phyloP scores from a whole-genome alignment of 805 yeast species.

The Pichia cabralensis region DNA sequence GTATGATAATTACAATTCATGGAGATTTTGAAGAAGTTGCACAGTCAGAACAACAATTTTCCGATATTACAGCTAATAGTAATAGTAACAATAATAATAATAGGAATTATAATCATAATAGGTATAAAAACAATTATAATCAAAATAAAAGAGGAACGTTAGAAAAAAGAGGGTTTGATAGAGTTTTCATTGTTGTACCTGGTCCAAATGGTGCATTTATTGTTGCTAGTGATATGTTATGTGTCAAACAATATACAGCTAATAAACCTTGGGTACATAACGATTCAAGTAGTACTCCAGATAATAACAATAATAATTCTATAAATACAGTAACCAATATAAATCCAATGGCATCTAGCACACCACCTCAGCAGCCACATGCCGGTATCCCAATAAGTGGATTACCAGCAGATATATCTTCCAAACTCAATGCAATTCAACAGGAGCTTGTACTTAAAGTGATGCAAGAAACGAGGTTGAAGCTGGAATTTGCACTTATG shows the following conservation, averaged over 20 bases:
- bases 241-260: constrained; percentile 52
- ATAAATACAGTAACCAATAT: background rate
- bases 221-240: constrained; percentile 79
- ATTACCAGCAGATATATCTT: constrained; percentile 45
- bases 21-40: constrained; percentile 72
- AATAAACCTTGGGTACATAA: constrained; percentile 53
- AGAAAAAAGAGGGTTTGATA: constrained; percentile 70
- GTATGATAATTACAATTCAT: constrained; percentile 70
- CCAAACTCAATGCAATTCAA: constrained; percentile 43
- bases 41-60: constrained; percentile 15
- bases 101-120: constrained; percentile 12
- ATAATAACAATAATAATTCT: constrained; percentile 2
- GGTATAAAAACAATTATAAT: constrained; percentile 18
- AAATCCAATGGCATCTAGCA: background rate
- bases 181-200: constrained; percentile 68
- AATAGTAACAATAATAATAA: constrained; percentile 2
- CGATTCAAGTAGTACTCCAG: too few relatives aligned
- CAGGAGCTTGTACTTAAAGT: constrained; percentile 56
- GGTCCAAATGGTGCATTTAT: constrained; percentile 59
- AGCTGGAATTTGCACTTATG: constrained; percentile 70
- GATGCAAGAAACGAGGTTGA: constrained; percentile 64
- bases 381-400: constrained; percentile 3
- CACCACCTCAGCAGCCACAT: background rate
- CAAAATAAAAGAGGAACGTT: constrained; percentile 25
- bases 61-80: constrained; percentile 2